These are phyloP conservation scores for Kazachstania martiniae DNA, from an alignment of 805 yeast species.

Conservation along the genomic window DNA sequence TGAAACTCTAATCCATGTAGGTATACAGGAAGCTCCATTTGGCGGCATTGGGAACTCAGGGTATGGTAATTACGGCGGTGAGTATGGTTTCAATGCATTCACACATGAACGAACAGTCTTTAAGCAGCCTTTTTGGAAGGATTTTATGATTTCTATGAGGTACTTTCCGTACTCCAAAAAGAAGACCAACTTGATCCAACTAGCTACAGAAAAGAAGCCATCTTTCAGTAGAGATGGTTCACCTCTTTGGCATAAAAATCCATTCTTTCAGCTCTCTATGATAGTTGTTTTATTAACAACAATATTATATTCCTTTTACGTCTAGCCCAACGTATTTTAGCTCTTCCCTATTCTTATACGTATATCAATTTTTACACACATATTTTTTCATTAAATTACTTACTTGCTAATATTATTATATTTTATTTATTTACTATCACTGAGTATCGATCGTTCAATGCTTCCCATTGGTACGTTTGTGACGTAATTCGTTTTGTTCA, in stretches of 20 bases:
- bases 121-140: conserved; percentile 56
- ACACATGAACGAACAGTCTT: conserved; percentile 63
- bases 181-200: conserved; percentile 24
- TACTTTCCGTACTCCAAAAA: conserved; percentile 48
- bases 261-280: no score
- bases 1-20: conserved; percentile 65
- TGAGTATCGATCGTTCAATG: conserved; percentile 30
- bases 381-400: no score
- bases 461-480: conserved; percentile 61
- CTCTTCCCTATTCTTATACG: no score
- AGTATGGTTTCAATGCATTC: conserved; percentile 56
- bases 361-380: no score
- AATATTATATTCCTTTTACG: no score
- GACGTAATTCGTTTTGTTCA: conserved; percentile 57
- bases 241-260: no score
- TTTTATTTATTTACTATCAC: not conserved
- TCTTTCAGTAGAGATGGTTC: conserved; percentile 31
- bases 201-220: conserved; percentile 25
- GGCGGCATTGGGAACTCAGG: conserved; percentile 91
- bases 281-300: no score
- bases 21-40: conserved; percentile 61
- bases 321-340: no score
- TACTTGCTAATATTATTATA: no score
- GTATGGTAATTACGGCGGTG: conserved; percentile 73
- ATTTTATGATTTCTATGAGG: conserved; percentile 44